These are phyloP conservation scores for Ramalina peruviana DNA, from an alignment of 495 filamentous ascomycete genomes.

Conservation along the genomic window DNA sequence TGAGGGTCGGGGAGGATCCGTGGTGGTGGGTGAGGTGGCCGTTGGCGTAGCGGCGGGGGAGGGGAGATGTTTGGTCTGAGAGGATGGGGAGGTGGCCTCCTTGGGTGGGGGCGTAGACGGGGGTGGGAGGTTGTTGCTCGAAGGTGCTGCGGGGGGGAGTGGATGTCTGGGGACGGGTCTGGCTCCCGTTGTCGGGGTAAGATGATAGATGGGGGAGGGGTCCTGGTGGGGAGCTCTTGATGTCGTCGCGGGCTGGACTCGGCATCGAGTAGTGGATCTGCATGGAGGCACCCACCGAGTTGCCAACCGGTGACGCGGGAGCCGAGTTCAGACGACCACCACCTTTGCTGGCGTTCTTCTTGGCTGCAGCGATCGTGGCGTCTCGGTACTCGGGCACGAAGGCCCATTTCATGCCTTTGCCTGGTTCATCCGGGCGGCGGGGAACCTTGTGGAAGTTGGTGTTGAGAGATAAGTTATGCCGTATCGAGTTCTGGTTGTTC, in stretches of 20 bases:
- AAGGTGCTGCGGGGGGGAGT: constrained; percentile 42
- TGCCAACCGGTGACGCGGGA: constrained; percentile 38
- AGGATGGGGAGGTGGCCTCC: constrained; percentile 30
- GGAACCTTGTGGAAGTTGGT: constrained; percentile 87
- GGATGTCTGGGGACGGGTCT: constrained; percentile 26
- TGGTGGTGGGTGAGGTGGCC: constrained; percentile 43
- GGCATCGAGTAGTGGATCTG: constrained; percentile 14
- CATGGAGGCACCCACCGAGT: constrained; percentile 27
- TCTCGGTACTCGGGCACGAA: constrained; percentile 69
- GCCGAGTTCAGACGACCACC: constrained; percentile 35
- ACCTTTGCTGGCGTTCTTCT: constrained; percentile 11
- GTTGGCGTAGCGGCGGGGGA: constrained; percentile 37
- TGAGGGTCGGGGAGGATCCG: constrained; percentile 56
- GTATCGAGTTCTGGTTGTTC: constrained; percentile 67
- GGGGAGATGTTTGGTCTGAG: constrained; percentile 43
- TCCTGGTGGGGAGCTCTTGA: constrained; percentile 26
- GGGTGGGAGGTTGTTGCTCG: constrained; percentile 27
- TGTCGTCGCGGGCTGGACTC: background rate
- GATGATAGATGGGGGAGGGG: constrained; percentile 34
- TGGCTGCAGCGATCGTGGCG: constrained; percentile 27
- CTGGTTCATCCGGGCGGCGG: constrained; percentile 82
- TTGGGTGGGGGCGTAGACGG: constrained; percentile 22
- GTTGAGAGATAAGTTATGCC: constrained; percentile 88
- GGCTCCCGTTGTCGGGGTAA: constrained; percentile 28
- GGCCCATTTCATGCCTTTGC: constrained; percentile 98